A percentile compares a stretch with the other conserved stretches of the same genome.
These are phyloP conservation scores for Botrytis medusae DNA, from an alignment of 2,329 filamentous ascomycete genomes.

Conservation along the genomic window DNA sequence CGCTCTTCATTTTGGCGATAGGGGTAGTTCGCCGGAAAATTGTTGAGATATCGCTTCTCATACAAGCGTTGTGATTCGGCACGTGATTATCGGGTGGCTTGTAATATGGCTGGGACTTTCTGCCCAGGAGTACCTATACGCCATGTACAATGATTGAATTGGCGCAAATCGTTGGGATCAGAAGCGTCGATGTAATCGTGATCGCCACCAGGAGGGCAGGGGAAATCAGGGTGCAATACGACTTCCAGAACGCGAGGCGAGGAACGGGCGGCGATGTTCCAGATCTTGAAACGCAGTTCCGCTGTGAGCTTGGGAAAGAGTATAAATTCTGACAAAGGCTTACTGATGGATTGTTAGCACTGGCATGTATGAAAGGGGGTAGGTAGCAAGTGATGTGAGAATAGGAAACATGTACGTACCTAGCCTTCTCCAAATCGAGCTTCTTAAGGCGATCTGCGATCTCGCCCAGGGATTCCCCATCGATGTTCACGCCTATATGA, in stretches of 20 bases:
- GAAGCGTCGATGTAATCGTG: accelerated
- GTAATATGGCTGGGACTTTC: not conserved
- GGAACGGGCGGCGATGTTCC: not conserved
- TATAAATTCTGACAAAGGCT: not conserved
- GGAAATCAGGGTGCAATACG: not conserved
- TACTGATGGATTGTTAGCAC: not conserved
- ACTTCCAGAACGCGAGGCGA: not conserved
- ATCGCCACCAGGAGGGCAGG: too few species aligned
- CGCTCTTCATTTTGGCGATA: not conserved
- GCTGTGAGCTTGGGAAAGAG: not conserved
- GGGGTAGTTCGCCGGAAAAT: not conserved
- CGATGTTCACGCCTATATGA: not conserved
- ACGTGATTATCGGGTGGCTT: not conserved
- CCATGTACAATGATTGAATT: not conserved
- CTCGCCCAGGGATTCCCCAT: not conserved
- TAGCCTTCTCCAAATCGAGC: not conserved
- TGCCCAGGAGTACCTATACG: not conserved
- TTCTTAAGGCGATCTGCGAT: not conserved
- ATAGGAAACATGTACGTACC: not conserved
- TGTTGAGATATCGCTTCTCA: not conserved
- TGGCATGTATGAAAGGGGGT: too few species aligned
- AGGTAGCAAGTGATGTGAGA: not conserved
- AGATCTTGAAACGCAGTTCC: not conserved
- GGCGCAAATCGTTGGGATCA: not conserved
- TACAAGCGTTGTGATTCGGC: not conserved